phyloP scores from a whole-genome alignment of 2,329 filamentous ascomycete genomes.

The Chrysoporthe austroafricana region DNA sequence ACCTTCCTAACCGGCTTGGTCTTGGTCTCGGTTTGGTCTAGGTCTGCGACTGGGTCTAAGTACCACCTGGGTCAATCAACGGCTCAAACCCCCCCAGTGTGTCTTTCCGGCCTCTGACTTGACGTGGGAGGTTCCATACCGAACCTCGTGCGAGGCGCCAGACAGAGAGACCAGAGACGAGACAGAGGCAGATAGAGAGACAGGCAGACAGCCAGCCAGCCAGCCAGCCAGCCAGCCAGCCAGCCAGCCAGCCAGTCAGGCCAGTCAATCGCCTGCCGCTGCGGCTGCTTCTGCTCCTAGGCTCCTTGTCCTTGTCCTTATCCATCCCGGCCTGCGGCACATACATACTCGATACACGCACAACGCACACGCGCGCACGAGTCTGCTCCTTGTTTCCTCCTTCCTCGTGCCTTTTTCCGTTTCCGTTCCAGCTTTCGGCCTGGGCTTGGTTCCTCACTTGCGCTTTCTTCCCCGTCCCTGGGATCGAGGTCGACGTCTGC shows the following conservation, averaged over 20 bases:
- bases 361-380: not conserved
- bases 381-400: conserved; percentile 22
- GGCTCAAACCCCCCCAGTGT: conserved; percentile 17
- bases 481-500: conserved; percentile 1
- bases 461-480: conserved; percentile 14
- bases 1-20: conserved; percentile 29
- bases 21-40: conserved; percentile 23
- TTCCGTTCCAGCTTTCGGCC: conserved; percentile 18
- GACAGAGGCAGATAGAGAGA: not conserved
- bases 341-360: conserved; percentile 1
- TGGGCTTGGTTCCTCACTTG: conserved; percentile 13
- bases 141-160: not conserved
- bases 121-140: not conserved
- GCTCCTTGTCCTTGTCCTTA: conserved; percentile 12
- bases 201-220: not conserved
- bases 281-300: not conserved
- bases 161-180: not conserved
- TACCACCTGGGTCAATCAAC: conserved; percentile 15
- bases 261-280: conserved; percentile 3
- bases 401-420: conserved; percentile 23
- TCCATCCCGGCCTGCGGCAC: not conserved
- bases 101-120: not conserved
- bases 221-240: too few relatives aligned
- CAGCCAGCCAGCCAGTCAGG: not conserved
- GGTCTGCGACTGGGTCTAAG: conserved; percentile 8